phyloP scores from a whole-genome alignment of 1,284 basidiomycete genomes.

The Melanopsichium pennsylvanicum region DNA sequence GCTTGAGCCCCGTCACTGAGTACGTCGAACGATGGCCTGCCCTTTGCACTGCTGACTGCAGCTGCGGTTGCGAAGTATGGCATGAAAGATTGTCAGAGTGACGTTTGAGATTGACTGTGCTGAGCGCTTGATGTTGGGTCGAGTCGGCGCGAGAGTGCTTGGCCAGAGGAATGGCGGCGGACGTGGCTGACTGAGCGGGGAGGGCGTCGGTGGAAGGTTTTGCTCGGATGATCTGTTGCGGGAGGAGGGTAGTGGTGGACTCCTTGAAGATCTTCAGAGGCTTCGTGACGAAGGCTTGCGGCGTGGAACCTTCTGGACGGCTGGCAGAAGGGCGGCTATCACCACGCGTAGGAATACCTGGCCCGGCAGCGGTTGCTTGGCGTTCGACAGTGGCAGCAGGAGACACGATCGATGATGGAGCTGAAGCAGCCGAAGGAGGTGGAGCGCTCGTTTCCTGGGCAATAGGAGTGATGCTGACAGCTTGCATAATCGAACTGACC shows the following conservation, averaged over 20 bases:
- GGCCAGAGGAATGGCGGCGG: too few species aligned
- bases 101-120: slow-evolving; percentile 29
- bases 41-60: slow-evolving; percentile 9
- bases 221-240: slow-evolving; percentile 31
- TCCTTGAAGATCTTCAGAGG: slow-evolving; percentile 44
- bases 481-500: slow-evolving; percentile 40
- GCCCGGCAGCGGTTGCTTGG: neutral
- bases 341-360: slow-evolving; percentile 24
- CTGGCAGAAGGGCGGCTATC: slow-evolving; percentile 20
- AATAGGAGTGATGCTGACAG: slow-evolving; percentile 14
- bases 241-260: slow-evolving; percentile 1
- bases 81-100: slow-evolving; percentile 31
- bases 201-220: slow-evolving; percentile 25
- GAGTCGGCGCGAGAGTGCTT: neutral
- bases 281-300: slow-evolving; percentile 5
- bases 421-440: slow-evolving; percentile 11
- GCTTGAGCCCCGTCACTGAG: slow-evolving; percentile 32
- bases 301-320: too few species aligned
- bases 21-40: slow-evolving; percentile 19
- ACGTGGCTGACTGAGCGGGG: neutral
- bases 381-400: slow-evolving; percentile 2
- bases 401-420: slow-evolving; percentile 7
- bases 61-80: slow-evolving; percentile 18
- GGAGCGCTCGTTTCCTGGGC: slow-evolving; percentile 4
- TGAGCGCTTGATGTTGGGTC: slow-evolving; percentile 11